Percentiles rank a stretch among this genome's conserved stretches.
These are phyloP conservation scores for Clarkia xantiana DNA, from an alignment of 345 rosid species.

Conservation along the genomic window DNA sequence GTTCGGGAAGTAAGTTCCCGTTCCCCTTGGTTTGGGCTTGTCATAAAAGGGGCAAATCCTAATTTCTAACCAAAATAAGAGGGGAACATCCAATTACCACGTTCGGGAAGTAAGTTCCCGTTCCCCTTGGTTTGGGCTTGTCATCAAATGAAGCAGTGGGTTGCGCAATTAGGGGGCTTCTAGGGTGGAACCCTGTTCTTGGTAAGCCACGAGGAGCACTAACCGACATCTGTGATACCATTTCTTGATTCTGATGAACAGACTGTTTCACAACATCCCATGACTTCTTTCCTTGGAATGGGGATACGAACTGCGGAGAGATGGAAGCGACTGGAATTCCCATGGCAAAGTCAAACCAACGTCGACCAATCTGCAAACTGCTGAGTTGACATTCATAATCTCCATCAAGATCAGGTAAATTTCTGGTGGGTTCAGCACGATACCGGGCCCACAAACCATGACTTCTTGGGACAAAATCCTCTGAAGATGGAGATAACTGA, in stretches of 20 bases:
- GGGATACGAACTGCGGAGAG: conserved; percentile 27
- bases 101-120: conserved; percentile 60
- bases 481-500: conserved; percentile 18
- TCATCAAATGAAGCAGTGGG: conserved; percentile 46
- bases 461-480: conserved; percentile 27
- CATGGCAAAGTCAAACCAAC: conserved; percentile 28
- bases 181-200: conserved; percentile 17
- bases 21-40: conserved; percentile 59
- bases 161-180: conserved; percentile 26
- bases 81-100: conserved; percentile 10
- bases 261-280: too few species aligned
- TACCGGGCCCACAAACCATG: conserved; percentile 13
- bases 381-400: conserved; percentile 34
- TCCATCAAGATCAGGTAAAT: conserved; percentile 50
- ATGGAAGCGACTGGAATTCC: conserved; percentile 26
- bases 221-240: too few species aligned
- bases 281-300: conserved; percentile 27
- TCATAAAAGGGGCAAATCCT: conserved; percentile 13
- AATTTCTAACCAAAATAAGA: too few species aligned
- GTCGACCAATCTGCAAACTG: conserved; percentile 31
- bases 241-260: too few species aligned
- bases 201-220: too few species aligned
- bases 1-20: conserved; percentile 60
- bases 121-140: conserved; percentile 59
- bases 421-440: conserved; percentile 16